Base-by-base conservation (phyloP, 768 basidiomycete species). In the Termitomyces sp. region DNA sequence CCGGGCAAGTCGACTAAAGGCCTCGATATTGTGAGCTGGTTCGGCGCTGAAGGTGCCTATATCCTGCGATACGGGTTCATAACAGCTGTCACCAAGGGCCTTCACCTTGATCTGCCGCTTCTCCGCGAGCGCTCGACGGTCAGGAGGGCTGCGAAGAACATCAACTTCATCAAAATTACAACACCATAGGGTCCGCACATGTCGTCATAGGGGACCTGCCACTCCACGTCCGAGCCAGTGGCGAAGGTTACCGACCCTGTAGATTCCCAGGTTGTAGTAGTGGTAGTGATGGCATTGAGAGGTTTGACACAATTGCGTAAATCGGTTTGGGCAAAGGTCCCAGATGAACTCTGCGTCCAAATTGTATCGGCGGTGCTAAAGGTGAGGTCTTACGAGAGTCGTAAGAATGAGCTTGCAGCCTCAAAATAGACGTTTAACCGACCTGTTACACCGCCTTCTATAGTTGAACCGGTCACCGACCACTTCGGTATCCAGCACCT, bases 401-500 rank as follows among this genome's bases (percentile, higher is more conserved):
- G 8, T 45, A 28, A 36, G n/a, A 40, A 22, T n/a, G 32, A 13
- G n/a, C 16, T 13, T 33, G 18, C 14, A 18, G 18, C 3, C 41
- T n/a, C n/a, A 7, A 54, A 41, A 10, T 30, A 9, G 20, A 54
- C 13, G 26, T 35, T 24, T 18, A 38, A n/a, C 55, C 24, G 61
- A 92, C 92, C 92, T 13, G 86, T 86, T 3, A 88, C 83, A 24
- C 86, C 85, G 5, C 90, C 88, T 58, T 93, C 91, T 1, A 73
- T 75, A 5, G 80, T 75, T 13, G 82, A 83, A 14, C 85, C 83
- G 22, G 76, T 79, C 11, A 92, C 80, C 2, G 81, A 79, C 88
- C 92, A 94, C 71, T 94, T 94, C 5, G 88, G 86, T 50, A 93
- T 78, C 81, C 87, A 90, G 0, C 83, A 81, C 48, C 92, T 76